phyloP scores from a whole-genome alignment of 768 basidiomycete species.

The Agaricus bisporus region DNA sequence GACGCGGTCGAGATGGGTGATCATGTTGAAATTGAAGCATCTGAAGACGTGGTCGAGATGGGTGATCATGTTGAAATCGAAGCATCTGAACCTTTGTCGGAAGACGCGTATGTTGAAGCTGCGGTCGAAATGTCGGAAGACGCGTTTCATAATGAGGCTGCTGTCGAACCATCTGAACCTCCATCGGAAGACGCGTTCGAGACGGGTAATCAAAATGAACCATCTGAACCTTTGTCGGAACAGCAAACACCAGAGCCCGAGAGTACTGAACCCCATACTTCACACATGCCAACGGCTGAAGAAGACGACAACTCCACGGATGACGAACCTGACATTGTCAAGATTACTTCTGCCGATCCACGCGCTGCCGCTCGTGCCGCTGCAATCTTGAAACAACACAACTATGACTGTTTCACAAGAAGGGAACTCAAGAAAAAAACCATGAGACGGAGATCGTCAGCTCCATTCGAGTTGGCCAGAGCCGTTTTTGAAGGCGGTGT shows the following conservation, averaged over 20 bases:
- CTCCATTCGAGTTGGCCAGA: slow-evolving; percentile 15
- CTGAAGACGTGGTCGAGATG: too few relatives aligned
- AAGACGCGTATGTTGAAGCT: too few relatives aligned
- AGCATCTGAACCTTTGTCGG: too few relatives aligned
- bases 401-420: slow-evolving; percentile 78
- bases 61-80: too few relatives aligned
- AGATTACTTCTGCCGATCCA: slow-evolving; percentile 82
- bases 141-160: too few relatives aligned
- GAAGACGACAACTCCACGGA: slow-evolving; percentile 29
- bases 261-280: too few relatives aligned
- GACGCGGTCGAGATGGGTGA: too few relatives aligned
- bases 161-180: background rate
- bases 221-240: background rate
- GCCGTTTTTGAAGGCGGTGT: slow-evolving; percentile 23
- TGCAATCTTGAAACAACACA: slow-evolving; percentile 87
- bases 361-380: slow-evolving; percentile 88
- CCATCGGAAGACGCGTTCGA: too few relatives aligned
- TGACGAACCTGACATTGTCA: slow-evolving; percentile 55
- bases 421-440: slow-evolving; percentile 25
- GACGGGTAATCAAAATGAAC: too few relatives aligned
- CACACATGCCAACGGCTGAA: slow-evolving; percentile 8
- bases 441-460: slow-evolving; percentile 24
- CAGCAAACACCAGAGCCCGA: too few relatives aligned
- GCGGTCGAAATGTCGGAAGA: too few relatives aligned
- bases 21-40: too few relatives aligned